These are phyloP conservation scores for Schwanniomyces vanrijiae DNA, from an alignment of 805 yeast species.

Conservation along the genomic window DNA sequence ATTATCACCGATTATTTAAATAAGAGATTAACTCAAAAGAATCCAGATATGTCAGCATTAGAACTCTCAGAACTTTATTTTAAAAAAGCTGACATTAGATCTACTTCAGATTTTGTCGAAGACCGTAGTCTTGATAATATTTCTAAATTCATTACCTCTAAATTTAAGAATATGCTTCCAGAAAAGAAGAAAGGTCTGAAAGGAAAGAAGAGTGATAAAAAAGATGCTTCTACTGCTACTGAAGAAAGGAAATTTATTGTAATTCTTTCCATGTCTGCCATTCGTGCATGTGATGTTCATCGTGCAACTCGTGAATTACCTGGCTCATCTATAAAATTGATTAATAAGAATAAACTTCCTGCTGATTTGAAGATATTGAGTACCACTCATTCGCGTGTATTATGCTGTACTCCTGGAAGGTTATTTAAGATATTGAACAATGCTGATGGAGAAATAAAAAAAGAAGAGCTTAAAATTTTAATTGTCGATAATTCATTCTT, in stretches of 20 bases:
- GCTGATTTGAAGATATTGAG: constrained; percentile 55
- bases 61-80: constrained; percentile 70
- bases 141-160: constrained; percentile 50
- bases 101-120: constrained; percentile 55
- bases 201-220: constrained; percentile 2
- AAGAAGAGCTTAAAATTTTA: constrained; percentile 49
- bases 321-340: constrained; percentile 64
- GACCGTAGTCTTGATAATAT: constrained; percentile 57
- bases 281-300: constrained; percentile 83
- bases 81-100: constrained; percentile 55
- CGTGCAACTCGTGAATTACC: constrained; percentile 53
- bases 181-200: constrained; percentile 24
- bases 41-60: constrained; percentile 69
- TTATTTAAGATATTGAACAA: constrained; percentile 46
- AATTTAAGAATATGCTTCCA: constrained; percentile 49
- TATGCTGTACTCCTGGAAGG: constrained; percentile 67
- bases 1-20: constrained; percentile 70
- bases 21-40: constrained; percentile 53
- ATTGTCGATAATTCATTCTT: constrained; percentile 62
- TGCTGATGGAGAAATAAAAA: constrained; percentile 40
- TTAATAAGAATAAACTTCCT: constrained; percentile 69
- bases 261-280: constrained; percentile 70
- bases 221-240: constrained; percentile 8
- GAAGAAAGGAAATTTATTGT: constrained; percentile 47
- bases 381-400: constrained; percentile 47